Evolutionary conservation across 768 basidiomycete genomes (phyloP), one percentile per base, ranked within the genome.

Genomic region (Rhodotorula kratochvilovae): DNA sequence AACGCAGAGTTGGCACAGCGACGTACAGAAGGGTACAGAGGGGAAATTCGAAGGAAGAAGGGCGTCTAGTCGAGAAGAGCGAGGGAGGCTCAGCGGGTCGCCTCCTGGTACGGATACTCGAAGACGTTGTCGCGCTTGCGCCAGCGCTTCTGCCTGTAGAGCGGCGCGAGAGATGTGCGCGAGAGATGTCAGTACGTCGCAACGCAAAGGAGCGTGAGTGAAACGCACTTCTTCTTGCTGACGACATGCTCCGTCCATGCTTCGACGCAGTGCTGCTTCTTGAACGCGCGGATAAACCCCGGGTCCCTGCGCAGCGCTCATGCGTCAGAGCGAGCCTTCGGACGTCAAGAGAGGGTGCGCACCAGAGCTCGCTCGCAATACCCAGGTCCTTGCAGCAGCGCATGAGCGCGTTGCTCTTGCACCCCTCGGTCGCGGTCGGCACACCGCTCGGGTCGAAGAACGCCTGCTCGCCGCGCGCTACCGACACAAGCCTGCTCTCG

Each of bases 321-420:
- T n/a, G n/a, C n/a, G n/a, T n/a, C n/a, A n/a, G n/a, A n/a, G n/a
- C n/a, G n/a, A n/a, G n/a, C n/a, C n/a, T n/a, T n/a, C n/a, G n/a
- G n/a, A n/a, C n/a, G n/a, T n/a, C n/a, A n/a, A n/a, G n/a, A n/a
- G n/a, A n/a, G n/a, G n/a, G n/a, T n/a, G n/a, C n/a, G 71, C 75
- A 92, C 93, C 95, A 97, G 33, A 98, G 87, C 81, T 97, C 95
- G 80, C 92, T 93, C 0, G 95, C 95, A 75, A 98, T 85, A 17
- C 95, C 95, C 51, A 98, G 82, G 78, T 98, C 95, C 79, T 98
- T 98, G 82, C 91, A 93, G 80, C 95, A 97, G 43, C 95, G 84
- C 94, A 97, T 96, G 42, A 98, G 83, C 1, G 95, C 95, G 73
- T 98, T 98, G 79, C 90, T 92, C 81, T 97, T 98, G 82, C 90